Percentiles rank a stretch among this genome's conserved stretches.
Evolutionary conservation across 352 stramenopile genomes (phyloP).

Genomic region (Aphanomyces cochlioides): DNA sequence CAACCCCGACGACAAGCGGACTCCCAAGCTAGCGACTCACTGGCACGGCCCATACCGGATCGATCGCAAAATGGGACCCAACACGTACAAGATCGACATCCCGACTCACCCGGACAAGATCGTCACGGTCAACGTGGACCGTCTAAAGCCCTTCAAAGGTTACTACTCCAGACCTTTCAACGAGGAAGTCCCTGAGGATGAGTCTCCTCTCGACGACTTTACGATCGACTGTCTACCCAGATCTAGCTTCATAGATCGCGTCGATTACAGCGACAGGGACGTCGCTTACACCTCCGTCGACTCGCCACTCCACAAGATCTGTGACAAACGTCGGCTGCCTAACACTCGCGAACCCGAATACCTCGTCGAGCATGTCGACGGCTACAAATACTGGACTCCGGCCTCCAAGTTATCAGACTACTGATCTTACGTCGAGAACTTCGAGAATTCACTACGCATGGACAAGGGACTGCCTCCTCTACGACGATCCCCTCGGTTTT

Average conservation of each 20-base stretch:
- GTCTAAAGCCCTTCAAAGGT: not conserved
- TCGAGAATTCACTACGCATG: not conserved
- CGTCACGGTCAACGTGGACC: constrained; percentile 13
- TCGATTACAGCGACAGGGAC: not conserved
- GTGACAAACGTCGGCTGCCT: not conserved
- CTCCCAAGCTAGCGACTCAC: not conserved
- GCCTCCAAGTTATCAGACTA: not conserved
- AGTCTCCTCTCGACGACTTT: not conserved
- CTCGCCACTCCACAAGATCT: not conserved
- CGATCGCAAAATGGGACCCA: not conserved
- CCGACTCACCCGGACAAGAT: not conserved
- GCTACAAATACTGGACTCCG: not conserved
- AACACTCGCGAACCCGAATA: not conserved
- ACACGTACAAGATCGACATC: constrained; percentile 5
- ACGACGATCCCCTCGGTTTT: not conserved
- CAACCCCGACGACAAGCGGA: not conserved
- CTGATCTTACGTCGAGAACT: not conserved
- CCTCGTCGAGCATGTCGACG: not conserved
- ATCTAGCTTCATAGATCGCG: not conserved
- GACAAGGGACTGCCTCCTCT: not conserved
- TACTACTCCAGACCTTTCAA: constrained; percentile 11
- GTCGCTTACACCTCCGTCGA: not conserved
- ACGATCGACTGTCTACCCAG: not conserved
- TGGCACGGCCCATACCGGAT: not conserved
- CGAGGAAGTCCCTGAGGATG: not conserved